Base-by-base conservation (phyloP, 129 eudicot species). In the Mikania micrantha region DNA sequence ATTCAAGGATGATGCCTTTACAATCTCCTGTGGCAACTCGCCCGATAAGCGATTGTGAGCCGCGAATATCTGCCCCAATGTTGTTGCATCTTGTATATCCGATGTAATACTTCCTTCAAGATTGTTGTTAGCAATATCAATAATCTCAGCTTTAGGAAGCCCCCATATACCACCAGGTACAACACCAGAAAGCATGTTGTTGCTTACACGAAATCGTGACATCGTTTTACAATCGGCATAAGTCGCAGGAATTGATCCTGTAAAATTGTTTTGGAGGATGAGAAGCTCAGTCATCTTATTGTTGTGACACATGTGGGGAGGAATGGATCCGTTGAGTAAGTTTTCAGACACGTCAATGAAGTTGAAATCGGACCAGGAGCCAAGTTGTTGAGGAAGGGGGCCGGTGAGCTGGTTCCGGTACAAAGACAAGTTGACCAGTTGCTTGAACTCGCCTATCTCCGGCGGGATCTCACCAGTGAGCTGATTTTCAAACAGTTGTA, bases 321-420 rank as follows among this genome's bases (percentile, higher is more conserved):
- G 98, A n/a, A 94, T 94, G 1, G 59, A 67, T 40, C 99, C 97
- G 6, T 87, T 60, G 39, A 94, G 79, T 15, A 48, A 66, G 72
- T 94, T 94, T 77, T 85, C 95, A 0, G 99, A 86, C 4, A 81
- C 90, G 47, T 90, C 97, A 39, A 90, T 90, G 85, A 72, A 90
- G 36, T 66, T 22, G 71, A 90, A 86, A 25, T 84, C 80, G 0
- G 95, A 66, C 73, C 64, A 82, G 21, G 95, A 90, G 19, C 95
- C 97, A 5, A 90, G 85, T 7, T 61, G 80, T 50, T 42, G 78
- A 38, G 97, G 97, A 41, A 90, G 80, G 1, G 63, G 16, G 3
- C 97, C 97, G 6, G 95, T 84, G 67, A 90, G 83, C 24, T 67
- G 72, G 63, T 90, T 90, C 13, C 68, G 66, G 62, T 90, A 90